Percentiles rank a stretch among this genome's conserved stretches.
Conservation (phyloP, 129 eudicot species). For the Apium graveolens region DNA sequence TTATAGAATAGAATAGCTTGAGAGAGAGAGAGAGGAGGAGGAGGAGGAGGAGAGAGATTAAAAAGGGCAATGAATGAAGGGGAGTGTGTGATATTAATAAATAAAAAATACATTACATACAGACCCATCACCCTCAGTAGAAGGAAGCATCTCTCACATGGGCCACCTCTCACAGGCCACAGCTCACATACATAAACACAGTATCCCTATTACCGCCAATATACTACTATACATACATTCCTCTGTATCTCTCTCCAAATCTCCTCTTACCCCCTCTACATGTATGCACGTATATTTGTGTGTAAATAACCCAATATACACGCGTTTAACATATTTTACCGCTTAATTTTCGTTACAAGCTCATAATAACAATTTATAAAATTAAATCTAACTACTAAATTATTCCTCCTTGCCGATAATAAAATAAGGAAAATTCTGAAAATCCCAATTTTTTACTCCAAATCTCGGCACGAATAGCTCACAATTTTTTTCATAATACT, state of each 20-base stretch:
- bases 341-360: no score
- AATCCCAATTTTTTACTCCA: no score
- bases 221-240: not conserved
- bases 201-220: not conserved
- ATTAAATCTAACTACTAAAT: no score
- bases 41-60: not conserved
- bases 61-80: not conserved
- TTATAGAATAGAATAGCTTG: not conserved
- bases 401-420: no score
- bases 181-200: not conserved
- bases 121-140: not conserved
- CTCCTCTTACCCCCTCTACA: not conserved
- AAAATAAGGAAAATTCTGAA: no score
- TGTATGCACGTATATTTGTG: not conserved
- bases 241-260: not conserved
- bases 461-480: no score
- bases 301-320: not conserved
- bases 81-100: not conserved
- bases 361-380: no score
- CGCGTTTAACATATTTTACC: no score
- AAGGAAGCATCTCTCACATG: conserved; percentile 43
- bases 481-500: no score
- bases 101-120: not conserved
- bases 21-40: not conserved
- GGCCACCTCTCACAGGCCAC: not conserved